Base-by-base conservation (phyloP, 2,329 filamentous ascomycete genomes). In the Monilinia aucupariae region DNA sequence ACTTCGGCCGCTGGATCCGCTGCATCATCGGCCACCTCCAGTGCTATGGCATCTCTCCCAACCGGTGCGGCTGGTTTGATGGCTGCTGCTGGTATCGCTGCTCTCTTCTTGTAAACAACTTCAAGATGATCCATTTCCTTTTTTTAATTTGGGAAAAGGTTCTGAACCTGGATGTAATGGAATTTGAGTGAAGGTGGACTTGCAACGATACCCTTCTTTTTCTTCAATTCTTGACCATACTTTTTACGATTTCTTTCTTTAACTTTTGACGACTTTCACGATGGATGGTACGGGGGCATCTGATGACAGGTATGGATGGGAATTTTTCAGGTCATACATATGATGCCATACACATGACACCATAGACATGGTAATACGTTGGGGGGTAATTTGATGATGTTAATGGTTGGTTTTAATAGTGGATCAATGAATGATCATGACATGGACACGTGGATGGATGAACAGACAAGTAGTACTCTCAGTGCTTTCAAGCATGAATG, bases 1-100 rank as follows among this genome's bases (percentile, higher is more conserved):
- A 63, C 54, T 45, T 63, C 64, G 27, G 64, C 66, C 15, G 64
- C 69, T 56, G 41, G 50, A 17, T 39, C 41, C 9, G 52, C 59
- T 48, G 51, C 61, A 15, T 8, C 53, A 27, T 62, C 61, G 15
- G n/a, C 34, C 6, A 32, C 61, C 12, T 62, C 61, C 8, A 15
- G 34, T 12, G 61, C 25, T 13, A 43, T 50, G 32, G 61, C 43
- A 39, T n/a, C 61, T 27, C 53, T 62, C 20, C 54, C 61, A 50
- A 62, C 61, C 30, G 71, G 68, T 12, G 65, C 69, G 22, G 66
- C 68, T 22, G 71, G 71, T 50, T 62, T 74, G 37, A 64, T 70
- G 39, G 72, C 66, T 30, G 70, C 68, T 50, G 71, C 67, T 48
- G 72, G 72, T 67, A 52, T 74, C 41, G 72, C 70, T 22, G 72